Base-by-base conservation (phyloP, 176 grass and related monocot genomes). In the Eremochloa ophiuroides region DNA sequence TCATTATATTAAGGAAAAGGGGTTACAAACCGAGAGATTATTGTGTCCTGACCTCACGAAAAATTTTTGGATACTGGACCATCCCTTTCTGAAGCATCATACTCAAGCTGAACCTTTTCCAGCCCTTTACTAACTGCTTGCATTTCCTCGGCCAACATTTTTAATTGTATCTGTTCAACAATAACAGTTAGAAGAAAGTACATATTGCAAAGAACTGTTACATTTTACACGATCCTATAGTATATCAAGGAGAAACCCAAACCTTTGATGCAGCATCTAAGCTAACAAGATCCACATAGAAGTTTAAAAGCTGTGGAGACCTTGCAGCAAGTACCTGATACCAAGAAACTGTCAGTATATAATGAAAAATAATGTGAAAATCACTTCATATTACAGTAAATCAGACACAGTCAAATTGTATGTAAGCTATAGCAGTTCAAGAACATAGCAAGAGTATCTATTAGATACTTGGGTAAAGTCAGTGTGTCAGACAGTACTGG, bases 111-210 rank as follows among this genome's bases (percentile, higher is more conserved):
- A 76, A 99, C 96, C 60, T 95, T 99, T 85, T 99, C 91, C 56
- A 99, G 75, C 9, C 96, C 93, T 91, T 95, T 99, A 66, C 88
- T 88, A 22, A 99, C 71, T 47, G 96, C 93, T 93, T 99, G 96
- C 96, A 99, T 99, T 95, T 99, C 96, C 89, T 99, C 96, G 33
- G 96, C 96, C 67, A 99, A 83, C 71, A 92, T 89, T 86, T 99
- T 99, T 35, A 99, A 85, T 90, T 99, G 96, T 86, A 95, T 99
- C 96, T 99, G 88, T 83, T 75, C 61, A 71, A 61, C 83, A 61
- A 65, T 4, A 79, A 48, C 37, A 74, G 35, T 76, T 64, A 75
- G 46, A 88, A 78, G 14, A 78, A 73, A 60, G 37, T 25, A 84
- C 15, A 41, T 51, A 75, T 53, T 68, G n/a, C 44, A 56, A 69